Evolutionary conservation across 2,329 filamentous ascomycete species (phyloP).

Genomic region (Mariannaea elegans): DNA sequence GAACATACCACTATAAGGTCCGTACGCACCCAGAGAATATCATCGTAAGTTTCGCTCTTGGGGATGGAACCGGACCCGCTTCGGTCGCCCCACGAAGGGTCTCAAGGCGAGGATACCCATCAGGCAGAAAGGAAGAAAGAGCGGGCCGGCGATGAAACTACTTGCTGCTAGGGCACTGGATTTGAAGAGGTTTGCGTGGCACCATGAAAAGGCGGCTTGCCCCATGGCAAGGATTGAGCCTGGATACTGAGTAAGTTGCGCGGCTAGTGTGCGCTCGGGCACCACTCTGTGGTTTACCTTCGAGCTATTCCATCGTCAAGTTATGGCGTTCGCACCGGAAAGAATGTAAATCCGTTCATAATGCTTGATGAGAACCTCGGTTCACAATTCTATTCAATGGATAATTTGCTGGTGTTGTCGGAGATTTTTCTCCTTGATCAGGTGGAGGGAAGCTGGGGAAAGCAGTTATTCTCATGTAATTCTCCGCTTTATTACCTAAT

Average conservation of each 20-base stretch:
- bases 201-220: background rate
- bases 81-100: background rate
- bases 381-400: background rate
- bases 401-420: background rate
- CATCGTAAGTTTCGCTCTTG: background rate
- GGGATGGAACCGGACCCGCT: background rate
- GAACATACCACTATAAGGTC: background rate
- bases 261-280: no score
- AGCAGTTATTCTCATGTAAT: background rate
- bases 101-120: background rate
- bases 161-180: no score
- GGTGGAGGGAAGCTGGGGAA: conserved; percentile 18
- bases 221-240: background rate
- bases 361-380: background rate
- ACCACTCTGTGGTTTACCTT: no score
- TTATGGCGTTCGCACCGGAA: background rate
- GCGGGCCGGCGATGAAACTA: no score
- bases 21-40: background rate
- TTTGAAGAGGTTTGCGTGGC: no score
- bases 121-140: background rate
- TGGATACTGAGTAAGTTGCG: no score
- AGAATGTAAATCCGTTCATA: background rate
- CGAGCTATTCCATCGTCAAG: background rate
- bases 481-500: conserved; percentile 15
- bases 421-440: conserved; percentile 14